A percentile compares a stretch with the other conserved stretches of the same genome.
Conservation (phyloP, 164 flowering plant species). For the Umbilicus rupestris region DNA sequence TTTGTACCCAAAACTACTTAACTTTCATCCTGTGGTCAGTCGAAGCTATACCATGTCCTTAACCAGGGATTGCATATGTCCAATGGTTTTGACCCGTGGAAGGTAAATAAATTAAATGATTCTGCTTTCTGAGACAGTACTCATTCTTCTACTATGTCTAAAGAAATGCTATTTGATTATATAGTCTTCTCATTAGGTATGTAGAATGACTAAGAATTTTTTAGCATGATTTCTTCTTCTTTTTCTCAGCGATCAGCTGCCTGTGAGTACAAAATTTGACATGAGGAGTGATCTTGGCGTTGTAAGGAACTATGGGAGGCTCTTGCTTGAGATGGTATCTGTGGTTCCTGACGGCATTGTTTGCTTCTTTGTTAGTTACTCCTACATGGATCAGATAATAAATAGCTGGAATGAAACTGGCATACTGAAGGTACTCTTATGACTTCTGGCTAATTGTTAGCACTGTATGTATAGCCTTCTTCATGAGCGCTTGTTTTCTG, state of each 20-base stretch:
- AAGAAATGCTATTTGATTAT: neutral
- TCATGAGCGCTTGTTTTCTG: neutral
- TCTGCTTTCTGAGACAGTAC: neutral
- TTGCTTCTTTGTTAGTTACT: constrained; percentile 97
- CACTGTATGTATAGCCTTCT: neutral
- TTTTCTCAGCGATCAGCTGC: constrained; percentile 84
- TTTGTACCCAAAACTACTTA: constrained; percentile 92
- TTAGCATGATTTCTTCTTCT: neutral
- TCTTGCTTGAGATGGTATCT: constrained; percentile 93
- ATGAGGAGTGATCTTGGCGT: constrained; percentile 98
- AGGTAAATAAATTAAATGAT: constrained; percentile 37
- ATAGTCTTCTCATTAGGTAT: neutral
- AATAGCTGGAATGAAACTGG: constrained; percentile 92
- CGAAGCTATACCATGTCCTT: constrained; percentile 95
- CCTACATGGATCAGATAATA: constrained; percentile 96
- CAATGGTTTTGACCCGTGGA: constrained; percentile 98
- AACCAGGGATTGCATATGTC: constrained; percentile 98
- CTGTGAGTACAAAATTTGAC: constrained; percentile 96
- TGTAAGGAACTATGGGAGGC: constrained; percentile 92
- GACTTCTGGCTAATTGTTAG: neutral
- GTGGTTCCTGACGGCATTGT: constrained; percentile 98
- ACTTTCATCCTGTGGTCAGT: constrained; percentile 92
- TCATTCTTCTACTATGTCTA: neutral
- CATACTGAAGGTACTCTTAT: constrained; percentile 57
- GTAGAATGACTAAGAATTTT: too few relatives aligned